A percentile compares a stretch with the other conserved stretches of the same genome.
phyloP scores from a whole-genome alignment of 2,329 filamentous ascomycete species.

The Botrytis aclada region DNA sequence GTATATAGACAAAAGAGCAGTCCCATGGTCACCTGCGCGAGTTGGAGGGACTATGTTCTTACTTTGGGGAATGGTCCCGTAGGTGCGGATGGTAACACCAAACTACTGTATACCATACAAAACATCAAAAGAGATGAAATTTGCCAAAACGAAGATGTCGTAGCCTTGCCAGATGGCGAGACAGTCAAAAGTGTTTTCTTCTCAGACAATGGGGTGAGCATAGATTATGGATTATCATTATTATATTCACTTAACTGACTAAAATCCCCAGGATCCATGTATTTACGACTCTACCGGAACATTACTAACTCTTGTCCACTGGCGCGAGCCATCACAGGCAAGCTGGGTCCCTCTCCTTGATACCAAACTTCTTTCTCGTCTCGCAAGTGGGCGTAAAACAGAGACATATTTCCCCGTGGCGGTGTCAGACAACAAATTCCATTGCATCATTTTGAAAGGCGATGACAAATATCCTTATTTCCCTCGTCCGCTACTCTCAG shows the following conservation, averaged over 20 bases:
- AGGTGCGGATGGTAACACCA: conserved; percentile 71
- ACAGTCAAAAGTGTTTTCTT: conserved; percentile 84
- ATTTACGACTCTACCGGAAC: conserved; percentile 94
- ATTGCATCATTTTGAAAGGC: conserved; percentile 98
- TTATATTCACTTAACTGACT: conserved; percentile 14
- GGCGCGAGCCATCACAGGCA: conserved; percentile 81
- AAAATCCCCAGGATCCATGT: conserved; percentile 69
- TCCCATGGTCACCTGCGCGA: conserved; percentile 87
- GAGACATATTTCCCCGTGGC: conserved; percentile 96
- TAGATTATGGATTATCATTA: background rate
- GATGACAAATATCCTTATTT: conserved; percentile 92
- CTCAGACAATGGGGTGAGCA: conserved; percentile 77
- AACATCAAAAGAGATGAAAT: conserved; percentile 91
- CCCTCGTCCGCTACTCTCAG: conserved; percentile 81
- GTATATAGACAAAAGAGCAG: conserved; percentile 89
- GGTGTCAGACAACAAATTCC: conserved; percentile 86
- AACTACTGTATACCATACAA: conserved; percentile 86
- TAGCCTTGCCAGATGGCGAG: conserved; percentile 74
- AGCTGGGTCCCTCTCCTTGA: conserved; percentile 91
- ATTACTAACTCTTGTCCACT: conserved; percentile 82
- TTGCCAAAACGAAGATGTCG: conserved; percentile 90
- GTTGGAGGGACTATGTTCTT: conserved; percentile 94
- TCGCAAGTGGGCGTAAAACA: conserved; percentile 79
- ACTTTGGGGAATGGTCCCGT: conserved; percentile 92
- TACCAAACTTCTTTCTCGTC: conserved; percentile 76